Evolutionary conservation across 768 basidiomycete species (phyloP).

Genomic region (Tubosaeta sp.): DNA sequence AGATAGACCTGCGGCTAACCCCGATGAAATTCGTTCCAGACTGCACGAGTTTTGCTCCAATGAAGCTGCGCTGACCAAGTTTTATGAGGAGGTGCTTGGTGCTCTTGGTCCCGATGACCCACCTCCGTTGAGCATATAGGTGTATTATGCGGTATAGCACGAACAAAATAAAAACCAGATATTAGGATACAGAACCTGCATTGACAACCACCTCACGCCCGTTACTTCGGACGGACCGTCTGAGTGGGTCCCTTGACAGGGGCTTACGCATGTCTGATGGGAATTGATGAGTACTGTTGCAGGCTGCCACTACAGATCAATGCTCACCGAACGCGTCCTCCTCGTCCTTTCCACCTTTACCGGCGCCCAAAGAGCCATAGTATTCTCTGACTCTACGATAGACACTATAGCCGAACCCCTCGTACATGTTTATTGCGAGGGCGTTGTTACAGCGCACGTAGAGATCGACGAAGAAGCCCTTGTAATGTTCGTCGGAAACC

Average conservation of each 20-base stretch:
- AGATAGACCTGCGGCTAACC: slow-evolving; percentile 52
- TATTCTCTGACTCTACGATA: slow-evolving; percentile 89
- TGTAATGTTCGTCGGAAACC: slow-evolving; percentile 76
- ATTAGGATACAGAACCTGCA: slow-evolving; percentile 35
- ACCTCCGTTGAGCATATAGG: slow-evolving; percentile 42
- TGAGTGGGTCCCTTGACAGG: slow-evolving; percentile 52
- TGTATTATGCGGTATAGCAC: slow-evolving; percentile 4
- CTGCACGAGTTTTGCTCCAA: slow-evolving; percentile 67
- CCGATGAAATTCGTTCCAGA: slow-evolving; percentile 56
- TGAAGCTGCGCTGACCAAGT: slow-evolving; percentile 44
- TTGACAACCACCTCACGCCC: slow-evolving; percentile 69
- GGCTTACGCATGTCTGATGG: slow-evolving; percentile 69
- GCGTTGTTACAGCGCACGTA: slow-evolving; percentile 88
- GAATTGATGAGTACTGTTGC: slow-evolving; percentile 6
- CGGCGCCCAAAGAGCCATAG: slow-evolving; percentile 72
- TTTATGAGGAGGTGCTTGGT: slow-evolving; percentile 73
- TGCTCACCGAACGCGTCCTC: slow-evolving; percentile 88
- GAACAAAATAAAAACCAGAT: slow-evolving; percentile 4
- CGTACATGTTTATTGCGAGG: slow-evolving; percentile 88
- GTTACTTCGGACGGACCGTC: slow-evolving; percentile 65
- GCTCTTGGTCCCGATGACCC: slow-evolving; percentile 42
- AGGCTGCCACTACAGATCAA: neutral
- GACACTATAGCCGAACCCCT: slow-evolving; percentile 89
- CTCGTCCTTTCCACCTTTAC: slow-evolving; percentile 74
- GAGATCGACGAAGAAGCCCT: slow-evolving; percentile 89